phyloP scores from a whole-genome alignment of 2,329 filamentous ascomycete genomes.

The Epichloe typhina region DNA sequence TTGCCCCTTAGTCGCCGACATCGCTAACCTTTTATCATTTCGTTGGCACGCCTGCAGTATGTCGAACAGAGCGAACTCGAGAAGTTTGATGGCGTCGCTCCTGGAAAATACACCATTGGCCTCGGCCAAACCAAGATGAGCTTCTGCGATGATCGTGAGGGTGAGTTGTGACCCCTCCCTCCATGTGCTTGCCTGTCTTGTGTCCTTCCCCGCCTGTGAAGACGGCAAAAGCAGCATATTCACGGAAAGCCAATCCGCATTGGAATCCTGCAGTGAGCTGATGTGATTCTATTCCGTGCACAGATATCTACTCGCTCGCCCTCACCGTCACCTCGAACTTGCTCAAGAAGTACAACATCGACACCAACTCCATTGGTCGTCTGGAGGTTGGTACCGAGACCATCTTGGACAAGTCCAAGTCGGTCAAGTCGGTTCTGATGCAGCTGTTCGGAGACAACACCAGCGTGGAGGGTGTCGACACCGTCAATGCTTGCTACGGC shows the following conservation, averaged over 20 bases:
- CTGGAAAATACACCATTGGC: constrained; percentile 83
- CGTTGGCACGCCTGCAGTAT: constrained; percentile 41
- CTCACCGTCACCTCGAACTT: constrained; percentile 68
- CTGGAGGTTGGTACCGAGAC: constrained; percentile 81
- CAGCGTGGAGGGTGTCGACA: constrained; percentile 74
- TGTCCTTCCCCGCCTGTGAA: background rate
- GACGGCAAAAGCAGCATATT: background rate
- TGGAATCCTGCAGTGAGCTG: background rate
- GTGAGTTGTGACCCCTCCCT: constrained; percentile 31
- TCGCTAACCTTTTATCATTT: constrained; percentile 13
- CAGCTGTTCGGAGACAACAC: constrained; percentile 75
- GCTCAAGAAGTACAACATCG: constrained; percentile 71
- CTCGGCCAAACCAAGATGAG: constrained; percentile 86
- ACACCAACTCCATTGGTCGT: constrained; percentile 63
- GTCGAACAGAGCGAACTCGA: constrained; percentile 74
- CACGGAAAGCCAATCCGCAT: background rate
- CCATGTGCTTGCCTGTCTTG: constrained; percentile 5
- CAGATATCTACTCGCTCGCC: constrained; percentile 79
- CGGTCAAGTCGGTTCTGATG: constrained; percentile 80
- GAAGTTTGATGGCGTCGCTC: constrained; percentile 71
- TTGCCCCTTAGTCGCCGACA: constrained; percentile 9
- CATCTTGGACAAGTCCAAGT: constrained; percentile 80
- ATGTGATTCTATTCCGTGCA: constrained; percentile 1
- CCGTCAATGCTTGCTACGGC: constrained; percentile 75
- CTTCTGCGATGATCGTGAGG: constrained; percentile 83